Conservation (phyloP, 352 stramenopile genomes). For the Globisporangium radiosum region DNA sequence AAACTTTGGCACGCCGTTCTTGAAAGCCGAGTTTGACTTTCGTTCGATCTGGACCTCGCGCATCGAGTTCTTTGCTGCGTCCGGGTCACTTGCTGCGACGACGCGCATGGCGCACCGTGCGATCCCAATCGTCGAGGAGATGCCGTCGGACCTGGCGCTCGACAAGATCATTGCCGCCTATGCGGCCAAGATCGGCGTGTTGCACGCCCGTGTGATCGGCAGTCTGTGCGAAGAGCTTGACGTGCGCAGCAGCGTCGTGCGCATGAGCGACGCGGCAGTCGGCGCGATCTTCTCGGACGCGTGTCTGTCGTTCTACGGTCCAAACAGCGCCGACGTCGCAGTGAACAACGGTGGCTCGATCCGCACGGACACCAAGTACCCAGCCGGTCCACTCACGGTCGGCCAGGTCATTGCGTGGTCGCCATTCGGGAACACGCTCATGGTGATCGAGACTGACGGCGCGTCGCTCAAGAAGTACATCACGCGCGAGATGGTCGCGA, state of each 20-base stretch:
- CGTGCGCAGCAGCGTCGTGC: too few relatives aligned
- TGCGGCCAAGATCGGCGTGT: slow-evolving; percentile 20
- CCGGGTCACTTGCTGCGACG: slow-evolving; percentile 13
- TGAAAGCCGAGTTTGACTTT: slow-evolving; percentile 73
- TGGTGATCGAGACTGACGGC: slow-evolving; percentile 7
- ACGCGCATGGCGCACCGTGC: slow-evolving; percentile 44
- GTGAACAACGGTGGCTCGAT: too few relatives aligned
- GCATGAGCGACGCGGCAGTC: too few relatives aligned
- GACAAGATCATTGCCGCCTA: slow-evolving; percentile 52
- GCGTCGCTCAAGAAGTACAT: slow-evolving; percentile 57
- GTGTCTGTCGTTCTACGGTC: slow-evolving; percentile 41
- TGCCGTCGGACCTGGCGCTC: slow-evolving; percentile 40
- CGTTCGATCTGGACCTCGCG: slow-evolving; percentile 54
- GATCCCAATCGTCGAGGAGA: slow-evolving; percentile 48
- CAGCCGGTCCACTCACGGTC: too few relatives aligned
- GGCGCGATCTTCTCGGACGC: slow-evolving; percentile 48
- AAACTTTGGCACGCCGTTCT: slow-evolving; percentile 62
- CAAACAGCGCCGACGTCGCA: neutral
- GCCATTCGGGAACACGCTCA: slow-evolving; percentile 22
- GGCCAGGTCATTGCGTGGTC: too few relatives aligned
- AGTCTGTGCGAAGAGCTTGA: neutral
- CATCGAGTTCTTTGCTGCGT: slow-evolving; percentile 41
- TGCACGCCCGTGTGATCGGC: neutral
- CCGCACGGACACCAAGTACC: too few relatives aligned
- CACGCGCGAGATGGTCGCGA: slow-evolving; percentile 35